Percentiles rank a stretch among this genome's conserved stretches.
These are phyloP conservation scores for Fomitopsis serialis DNA, from an alignment of 768 basidiomycete genomes.

Conservation along the genomic window DNA sequence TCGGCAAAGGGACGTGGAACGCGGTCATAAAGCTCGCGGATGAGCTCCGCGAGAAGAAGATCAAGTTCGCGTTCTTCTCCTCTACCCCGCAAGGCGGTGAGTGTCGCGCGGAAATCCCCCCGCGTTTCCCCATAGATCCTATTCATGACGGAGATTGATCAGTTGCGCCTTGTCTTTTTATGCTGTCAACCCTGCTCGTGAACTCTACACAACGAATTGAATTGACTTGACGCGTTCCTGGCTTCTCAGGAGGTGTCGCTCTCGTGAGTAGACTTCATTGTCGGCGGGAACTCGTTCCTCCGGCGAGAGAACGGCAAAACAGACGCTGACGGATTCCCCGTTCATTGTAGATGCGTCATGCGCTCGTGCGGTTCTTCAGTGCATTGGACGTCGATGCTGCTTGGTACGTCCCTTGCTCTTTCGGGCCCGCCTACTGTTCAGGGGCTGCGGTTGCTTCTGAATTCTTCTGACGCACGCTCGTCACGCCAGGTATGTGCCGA, in stretches of 20 bases:
- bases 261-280: slow-evolving; percentile 48
- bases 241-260: slow-evolving; percentile 76
- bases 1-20: slow-evolving; percentile 72
- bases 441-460: neutral
- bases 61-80: slow-evolving; percentile 91
- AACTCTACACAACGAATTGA: neutral
- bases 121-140: neutral
- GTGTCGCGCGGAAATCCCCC: slow-evolving; percentile 15
- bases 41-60: slow-evolving; percentile 79
- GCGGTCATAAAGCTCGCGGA: slow-evolving; percentile 77
- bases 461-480: slow-evolving; percentile 5
- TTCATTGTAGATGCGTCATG: slow-evolving; percentile 77
- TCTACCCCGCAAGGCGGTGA: slow-evolving; percentile 92
- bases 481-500: slow-evolving; percentile 70
- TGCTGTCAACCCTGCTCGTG: slow-evolving; percentile 5
- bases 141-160: slow-evolving; percentile 20
- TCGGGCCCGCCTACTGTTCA: neutral
- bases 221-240: neutral
- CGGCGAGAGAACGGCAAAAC: slow-evolving; percentile 10
- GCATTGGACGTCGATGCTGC: slow-evolving; percentile 76
- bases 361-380: slow-evolving; percentile 80
- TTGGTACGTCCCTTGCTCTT: slow-evolving; percentile 45
- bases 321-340: slow-evolving; percentile 17
- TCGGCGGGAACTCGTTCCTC: neutral
- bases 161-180: slow-evolving; percentile 1